phyloP scores from a whole-genome alignment of 305 asterid genomes.

The Fraxinus dipetala region DNA sequence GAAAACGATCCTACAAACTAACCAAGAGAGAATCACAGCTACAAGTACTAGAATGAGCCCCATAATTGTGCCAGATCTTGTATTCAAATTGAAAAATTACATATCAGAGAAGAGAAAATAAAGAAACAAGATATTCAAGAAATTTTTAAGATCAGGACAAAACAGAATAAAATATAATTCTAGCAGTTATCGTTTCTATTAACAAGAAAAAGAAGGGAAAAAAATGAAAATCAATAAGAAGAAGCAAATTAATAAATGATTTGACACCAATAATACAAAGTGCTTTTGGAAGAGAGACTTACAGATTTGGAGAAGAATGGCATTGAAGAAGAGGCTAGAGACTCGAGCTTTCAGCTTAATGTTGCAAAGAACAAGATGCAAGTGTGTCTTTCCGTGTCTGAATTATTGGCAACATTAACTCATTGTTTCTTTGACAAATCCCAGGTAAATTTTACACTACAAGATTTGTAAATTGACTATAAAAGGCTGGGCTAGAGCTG shows the following conservation, averaged over 20 bases:
- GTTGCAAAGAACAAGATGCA: not conserved
- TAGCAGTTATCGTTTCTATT: slow-evolving; percentile 1
- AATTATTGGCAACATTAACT: slow-evolving; percentile 4
- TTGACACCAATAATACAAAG: slow-evolving; percentile 16
- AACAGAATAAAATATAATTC: slow-evolving; percentile 17
- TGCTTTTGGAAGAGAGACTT: slow-evolving; percentile 28
- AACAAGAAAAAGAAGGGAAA: not conserved
- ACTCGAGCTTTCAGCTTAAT: slow-evolving; percentile 1
- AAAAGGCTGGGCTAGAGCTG: slow-evolving; percentile 1
- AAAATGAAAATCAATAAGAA: not conserved
- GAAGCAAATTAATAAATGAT: not conserved
- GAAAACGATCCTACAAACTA: slow-evolving; percentile 8
- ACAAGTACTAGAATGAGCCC: not conserved
- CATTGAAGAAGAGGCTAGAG: not conserved
- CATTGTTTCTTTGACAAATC: slow-evolving; percentile 40
- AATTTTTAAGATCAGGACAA: slow-evolving; percentile 29
- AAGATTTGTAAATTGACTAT: not conserved
- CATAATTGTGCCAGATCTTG: slow-evolving; percentile 6
- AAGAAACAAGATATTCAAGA: slow-evolving; percentile 22
- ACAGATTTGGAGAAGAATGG: slow-evolving; percentile 25
- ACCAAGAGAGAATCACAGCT: slow-evolving; percentile 5
- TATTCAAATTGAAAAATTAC: not conserved
- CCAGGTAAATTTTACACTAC: slow-evolving; percentile 26
- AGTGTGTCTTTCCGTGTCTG: not conserved
- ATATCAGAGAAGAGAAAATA: not conserved